Conservation (phyloP, 2,329 filamentous ascomycete genomes). For the Venturia aucupariae region DNA sequence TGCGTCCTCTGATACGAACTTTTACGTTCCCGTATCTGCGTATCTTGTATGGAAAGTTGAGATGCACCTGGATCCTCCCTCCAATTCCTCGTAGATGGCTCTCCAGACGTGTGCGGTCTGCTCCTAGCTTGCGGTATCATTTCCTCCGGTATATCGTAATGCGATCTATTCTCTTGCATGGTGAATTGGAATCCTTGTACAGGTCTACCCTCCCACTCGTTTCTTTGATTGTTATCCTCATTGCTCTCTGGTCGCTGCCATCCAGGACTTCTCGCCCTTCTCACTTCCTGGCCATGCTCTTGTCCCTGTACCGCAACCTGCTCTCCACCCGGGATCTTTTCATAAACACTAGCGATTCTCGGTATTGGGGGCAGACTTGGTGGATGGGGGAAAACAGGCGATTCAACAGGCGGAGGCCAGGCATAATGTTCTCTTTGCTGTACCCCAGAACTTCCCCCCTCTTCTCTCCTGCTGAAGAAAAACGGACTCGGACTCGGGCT, state of each 20-base stretch:
- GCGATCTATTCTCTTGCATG: background rate
- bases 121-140: background rate
- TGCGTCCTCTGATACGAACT: constrained; percentile 5
- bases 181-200: background rate
- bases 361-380: constrained; percentile 32
- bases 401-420: constrained; percentile 15
- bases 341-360: constrained; percentile 25
- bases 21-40: background rate
- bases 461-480: background rate
- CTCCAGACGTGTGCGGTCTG: constrained; percentile 5
- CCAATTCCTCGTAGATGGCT: background rate
- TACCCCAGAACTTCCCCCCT: background rate
- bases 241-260: background rate
- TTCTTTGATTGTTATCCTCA: background rate
- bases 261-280: background rate
- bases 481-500: constrained; percentile 4
- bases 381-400: constrained; percentile 30
- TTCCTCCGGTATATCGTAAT: background rate
- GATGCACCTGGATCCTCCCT: background rate
- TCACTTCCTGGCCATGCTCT: constrained; percentile 4
- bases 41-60: constrained; percentile 1
- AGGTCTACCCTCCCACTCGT: background rate
- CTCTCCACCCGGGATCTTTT: background rate
- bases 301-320: background rate
- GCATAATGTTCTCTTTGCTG: background rate